Base-by-base conservation (phyloP, 1,139 yeast species). In the Debaryomyces singareniensis region DNA sequence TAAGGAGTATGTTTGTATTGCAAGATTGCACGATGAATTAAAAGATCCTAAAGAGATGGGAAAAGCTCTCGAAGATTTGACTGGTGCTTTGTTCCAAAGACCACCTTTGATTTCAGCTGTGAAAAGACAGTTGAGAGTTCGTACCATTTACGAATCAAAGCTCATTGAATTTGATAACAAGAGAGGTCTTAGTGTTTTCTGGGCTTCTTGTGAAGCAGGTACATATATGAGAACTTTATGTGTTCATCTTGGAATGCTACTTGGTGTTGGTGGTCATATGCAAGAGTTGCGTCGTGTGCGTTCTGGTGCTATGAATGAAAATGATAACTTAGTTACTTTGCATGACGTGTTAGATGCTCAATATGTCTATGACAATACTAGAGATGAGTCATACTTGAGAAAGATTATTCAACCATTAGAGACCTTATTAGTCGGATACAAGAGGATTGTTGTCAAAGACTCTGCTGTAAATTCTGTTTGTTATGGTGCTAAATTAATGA, bases 121-220 rank as follows among this genome's bases (percentile, higher is more conserved):
- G 57, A 91, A 91, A 74, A 84, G 98, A 71, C 98, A 91, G 68
- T 74, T 91, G 60, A 87, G 98, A 74, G 96, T 91, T 40, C 80
- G 98, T 68, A 91, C 97, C 40, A 89, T 91, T 55, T 91, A 91
- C 63, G 98, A 91, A 57, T 85, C 96, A 41, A 87, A 91, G 45
- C 71, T 91, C 58, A 78, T 89, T 49, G 98, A 91, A 65, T 91
- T 91, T 53, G 98, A 91, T 64, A 85, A 87, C 66, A 89, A 91
- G 66, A 82, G 97, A 64, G 93, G 93, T 49, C 74, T 91, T 43
- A 95, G 95, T 67, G 97, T 91, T 24, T 91, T 91, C 71, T 91
- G 98, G 98, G 97, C 97, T 37, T 83, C 95, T 28, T 91, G 98
- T 75, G 98, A 91, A 71, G 98, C 98, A 39, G 98, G 98, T 64